Conservation (phyloP, 768 basidiomycete species). For the Tricholoma terreum region DNA sequence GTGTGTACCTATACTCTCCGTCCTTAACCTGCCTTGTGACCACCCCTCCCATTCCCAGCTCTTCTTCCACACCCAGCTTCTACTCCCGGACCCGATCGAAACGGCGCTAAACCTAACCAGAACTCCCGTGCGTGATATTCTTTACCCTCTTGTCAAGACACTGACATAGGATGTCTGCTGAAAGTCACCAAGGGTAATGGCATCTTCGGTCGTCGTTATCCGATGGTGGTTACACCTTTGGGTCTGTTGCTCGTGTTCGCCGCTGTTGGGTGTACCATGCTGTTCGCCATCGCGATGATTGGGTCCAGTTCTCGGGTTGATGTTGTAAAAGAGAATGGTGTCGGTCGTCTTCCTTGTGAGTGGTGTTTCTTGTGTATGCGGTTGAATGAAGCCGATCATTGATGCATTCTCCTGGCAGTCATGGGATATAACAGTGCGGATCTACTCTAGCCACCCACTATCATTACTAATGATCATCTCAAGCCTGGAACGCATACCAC, state of each 20-base stretch:
- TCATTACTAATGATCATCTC: not conserved
- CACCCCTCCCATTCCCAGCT: slow-evolving; percentile 1
- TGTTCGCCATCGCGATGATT: slow-evolving; percentile 1
- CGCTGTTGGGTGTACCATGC: not conserved
- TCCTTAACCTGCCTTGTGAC: not conserved
- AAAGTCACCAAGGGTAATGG: not conserved
- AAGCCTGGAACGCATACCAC: slow-evolving; percentile 71
- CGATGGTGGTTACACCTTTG: not conserved
- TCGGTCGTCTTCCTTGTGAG: slow-evolving; percentile 38
- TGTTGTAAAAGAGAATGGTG: slow-evolving; percentile 28
- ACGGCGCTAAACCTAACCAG: not conserved
- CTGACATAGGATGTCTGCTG: not conserved
- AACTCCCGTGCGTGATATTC: not conserved
- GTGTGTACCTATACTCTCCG: not conserved
- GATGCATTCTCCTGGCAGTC: slow-evolving; percentile 29
- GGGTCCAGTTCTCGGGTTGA: not conserved
- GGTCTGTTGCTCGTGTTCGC: not conserved
- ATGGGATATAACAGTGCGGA: slow-evolving; percentile 64
- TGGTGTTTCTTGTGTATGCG: not conserved
- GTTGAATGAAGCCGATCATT: not conserved
- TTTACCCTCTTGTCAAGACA: not conserved
- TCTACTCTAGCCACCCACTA: not conserved
- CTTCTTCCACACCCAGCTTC: slow-evolving; percentile 7
- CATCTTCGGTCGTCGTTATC: slow-evolving; percentile 4
- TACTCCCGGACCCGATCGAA: not conserved